These are phyloP conservation scores for Amaranthus cruentus DNA, from an alignment of 148 eudicot genomes.

Conservation along the genomic window DNA sequence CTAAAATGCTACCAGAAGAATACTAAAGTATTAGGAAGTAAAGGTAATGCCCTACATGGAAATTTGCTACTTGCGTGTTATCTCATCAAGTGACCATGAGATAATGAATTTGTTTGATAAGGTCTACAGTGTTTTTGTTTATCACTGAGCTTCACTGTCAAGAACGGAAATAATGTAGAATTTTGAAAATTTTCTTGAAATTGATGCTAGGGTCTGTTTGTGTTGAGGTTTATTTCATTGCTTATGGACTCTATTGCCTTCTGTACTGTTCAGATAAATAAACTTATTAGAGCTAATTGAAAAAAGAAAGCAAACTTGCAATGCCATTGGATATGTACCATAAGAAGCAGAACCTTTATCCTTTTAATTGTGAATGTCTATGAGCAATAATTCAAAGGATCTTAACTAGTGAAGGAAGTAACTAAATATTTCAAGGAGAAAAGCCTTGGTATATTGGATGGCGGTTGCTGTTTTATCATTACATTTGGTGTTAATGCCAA, in stretches of 20 bases:
- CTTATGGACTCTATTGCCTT: not conserved
- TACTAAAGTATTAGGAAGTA: not conserved
- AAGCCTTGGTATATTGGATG: not conserved
- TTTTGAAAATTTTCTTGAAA: not conserved
- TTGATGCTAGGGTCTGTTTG: not conserved
- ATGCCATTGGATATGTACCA: no score
- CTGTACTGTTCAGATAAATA: not conserved
- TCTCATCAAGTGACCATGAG: no score
- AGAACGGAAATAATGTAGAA: not conserved
- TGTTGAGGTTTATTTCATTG: not conserved
- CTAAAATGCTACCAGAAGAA: not conserved
- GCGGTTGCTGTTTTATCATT: not conserved
- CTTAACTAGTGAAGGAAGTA: not conserved
- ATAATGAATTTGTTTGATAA: no score
- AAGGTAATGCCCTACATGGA: not conserved
- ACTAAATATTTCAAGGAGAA: not conserved
- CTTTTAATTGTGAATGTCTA: not conserved
- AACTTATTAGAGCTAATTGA: not conserved
- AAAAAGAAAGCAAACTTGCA: no score
- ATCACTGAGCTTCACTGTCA: not conserved
- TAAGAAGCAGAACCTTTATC: not conserved
- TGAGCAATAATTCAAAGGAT: not conserved
- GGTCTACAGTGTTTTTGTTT: no score
- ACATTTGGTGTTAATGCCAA: no score
- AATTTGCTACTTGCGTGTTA: no score